Base-by-base conservation (phyloP, 768 basidiomycete species). In the Boletales sp. region DNA sequence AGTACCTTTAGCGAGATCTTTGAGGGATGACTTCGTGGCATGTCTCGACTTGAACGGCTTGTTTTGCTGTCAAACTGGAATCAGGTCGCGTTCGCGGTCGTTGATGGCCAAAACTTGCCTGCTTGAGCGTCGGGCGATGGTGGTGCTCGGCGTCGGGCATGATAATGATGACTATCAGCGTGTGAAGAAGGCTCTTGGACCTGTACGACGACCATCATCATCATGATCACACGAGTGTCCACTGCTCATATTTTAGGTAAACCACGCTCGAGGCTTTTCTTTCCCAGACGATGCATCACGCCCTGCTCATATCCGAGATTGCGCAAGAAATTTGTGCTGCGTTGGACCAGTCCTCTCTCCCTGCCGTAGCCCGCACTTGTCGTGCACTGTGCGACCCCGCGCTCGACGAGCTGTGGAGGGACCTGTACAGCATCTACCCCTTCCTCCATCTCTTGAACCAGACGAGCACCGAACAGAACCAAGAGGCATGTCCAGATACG, bases 41-140 rank as follows among this genome's bases (percentile, higher is more conserved):
- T 94, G 90, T 65, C 84, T 89, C 2, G 91, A 91, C 71, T 97
- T 97, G 77, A 89, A 97, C 2, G 79, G 58, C 68, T 98, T 98
- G 71, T 98, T 96, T 76, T 83, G 73, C 90, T 94, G 55, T 14
- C 17, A 40, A 46, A 42, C 35, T 42, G 41, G 37, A 32, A 30
- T 47, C 41, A 19, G 34, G 53, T 39, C 17, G 34, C 41, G 44
- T 19, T 5, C 17, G 32, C 18, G 37, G 37, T 38, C 35, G 38
- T 39, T 17, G 5, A 49, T 45, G 38, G 32, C 47, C 44, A 42
- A n/a, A n/a, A 59, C 77, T 41, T 52, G 79, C 80, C 79, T 96
- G 94, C 70, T 95, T 96, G 55, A 92, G 80, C 8, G 91, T 87
- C 39, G 94, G 75, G 55, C 92, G 90, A 63, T 78, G 78, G 58